Evolutionary conservation across 2,329 filamentous ascomycete genomes (phyloP), one percentile per base, ranked within the genome.

Genomic region (Achaetomium macrosporum): DNA sequence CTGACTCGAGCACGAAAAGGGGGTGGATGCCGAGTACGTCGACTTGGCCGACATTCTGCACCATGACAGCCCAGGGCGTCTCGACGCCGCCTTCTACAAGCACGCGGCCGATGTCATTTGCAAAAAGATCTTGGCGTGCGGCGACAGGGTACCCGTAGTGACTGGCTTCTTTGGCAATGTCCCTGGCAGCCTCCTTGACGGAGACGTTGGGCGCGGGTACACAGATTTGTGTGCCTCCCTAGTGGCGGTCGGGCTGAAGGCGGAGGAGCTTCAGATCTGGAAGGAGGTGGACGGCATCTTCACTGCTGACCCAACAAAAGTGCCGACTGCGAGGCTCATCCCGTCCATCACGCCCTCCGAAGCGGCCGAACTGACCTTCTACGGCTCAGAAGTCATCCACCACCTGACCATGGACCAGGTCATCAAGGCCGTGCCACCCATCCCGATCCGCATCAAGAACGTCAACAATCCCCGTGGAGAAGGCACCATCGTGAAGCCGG

Each of bases 331-430:
- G n/a, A 80, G 87, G 43, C 77, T 99, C n/a, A 79, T 99, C 42
- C 74, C 85, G 11, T 85, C 85, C 50, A 96, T 99, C 67, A 96
- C 92, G 3, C 93, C 93, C 0, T 87, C 90, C 10, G 93, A 99
- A 71, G 93, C 93, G 2, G 92, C 93, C 12, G 93, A 99, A 70
- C 76, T 99, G 73, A 97, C 93, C 1, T 93, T 92, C 65, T 93
- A 92, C 68, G 88, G 88, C 57, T 91, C 91, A 56, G 93, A 99
- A 70, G 93, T 99, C 66, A 99, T 99, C 62, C 93, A 99, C 68
- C 93, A 96, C 60, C 87, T 96, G 67, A 99, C 93, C 63, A 97
- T 99, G 91, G 92, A 97, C 72, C 93, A 97, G 71, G 84, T 86
- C 59, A 90, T 93, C 66, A 87, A 88, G 64, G 88, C 88, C n/a